phyloP scores from a whole-genome alignment of 768 basidiomycete species.

The Steccherinum ochraceum region DNA sequence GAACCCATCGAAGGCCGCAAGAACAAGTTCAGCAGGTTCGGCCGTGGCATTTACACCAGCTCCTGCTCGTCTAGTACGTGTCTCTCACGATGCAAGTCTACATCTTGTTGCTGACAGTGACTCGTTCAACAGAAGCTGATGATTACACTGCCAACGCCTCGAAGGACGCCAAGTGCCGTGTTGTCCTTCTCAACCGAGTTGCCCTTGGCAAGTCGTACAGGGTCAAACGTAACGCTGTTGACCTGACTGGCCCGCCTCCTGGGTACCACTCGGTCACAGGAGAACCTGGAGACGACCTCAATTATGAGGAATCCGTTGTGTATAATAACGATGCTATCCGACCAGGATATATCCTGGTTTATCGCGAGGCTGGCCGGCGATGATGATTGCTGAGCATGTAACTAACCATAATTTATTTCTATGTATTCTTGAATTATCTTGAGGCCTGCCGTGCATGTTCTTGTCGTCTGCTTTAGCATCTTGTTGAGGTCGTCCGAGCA shows the following conservation, averaged over 20 bases:
- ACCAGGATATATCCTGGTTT: slow-evolving; percentile 61
- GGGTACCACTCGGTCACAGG: slow-evolving; percentile 63
- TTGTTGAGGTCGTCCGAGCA: neutral
- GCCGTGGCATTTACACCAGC: slow-evolving; percentile 64
- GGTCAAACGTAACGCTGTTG: slow-evolving; percentile 41
- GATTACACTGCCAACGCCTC: slow-evolving; percentile 48
- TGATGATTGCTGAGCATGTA: too few relatives aligned
- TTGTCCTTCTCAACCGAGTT: slow-evolving; percentile 53
- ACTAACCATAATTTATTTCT: neutral
- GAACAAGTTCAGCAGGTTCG: slow-evolving; percentile 58
- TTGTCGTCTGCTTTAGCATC: neutral
- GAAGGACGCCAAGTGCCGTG: slow-evolving; percentile 36
- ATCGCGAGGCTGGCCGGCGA: slow-evolving; percentile 33
- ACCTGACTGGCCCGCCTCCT: slow-evolving; percentile 42
- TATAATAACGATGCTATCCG: slow-evolving; percentile 62
- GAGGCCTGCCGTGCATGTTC: neutral
- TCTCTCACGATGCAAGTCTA: neutral
- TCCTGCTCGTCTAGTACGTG: slow-evolving; percentile 58
- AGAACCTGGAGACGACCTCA: slow-evolving; percentile 56
- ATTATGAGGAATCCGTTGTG: slow-evolving; percentile 66
- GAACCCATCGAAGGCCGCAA: slow-evolving; percentile 34
- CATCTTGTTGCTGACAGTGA: neutral
- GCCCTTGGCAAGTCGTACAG: slow-evolving; percentile 54
- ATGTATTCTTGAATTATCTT: neutral
- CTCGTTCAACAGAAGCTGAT: slow-evolving; percentile 59